These are phyloP conservation scores for Isochrysis galbana DNA, from an alignment of 78 protist species.

Conservation along the genomic window DNA sequence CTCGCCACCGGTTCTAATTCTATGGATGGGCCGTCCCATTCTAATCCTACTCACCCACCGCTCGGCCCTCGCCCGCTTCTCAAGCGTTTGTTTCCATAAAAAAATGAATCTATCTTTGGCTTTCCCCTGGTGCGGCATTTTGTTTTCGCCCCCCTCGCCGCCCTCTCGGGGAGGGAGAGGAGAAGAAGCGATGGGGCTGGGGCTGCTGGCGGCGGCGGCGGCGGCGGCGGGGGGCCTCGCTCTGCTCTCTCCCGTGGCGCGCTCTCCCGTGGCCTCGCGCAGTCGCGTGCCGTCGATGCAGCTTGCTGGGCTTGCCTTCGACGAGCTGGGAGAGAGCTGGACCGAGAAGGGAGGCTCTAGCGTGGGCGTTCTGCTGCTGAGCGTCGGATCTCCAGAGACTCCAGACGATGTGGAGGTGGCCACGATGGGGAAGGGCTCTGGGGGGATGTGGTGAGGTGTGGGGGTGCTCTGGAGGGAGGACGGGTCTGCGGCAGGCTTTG, in stretches of 20 bases:
- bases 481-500: not conserved
- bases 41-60: too few species aligned
- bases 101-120: too few species aligned
- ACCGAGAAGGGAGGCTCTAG: not conserved
- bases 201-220: too few species aligned
- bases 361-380: slow-evolving; percentile 7
- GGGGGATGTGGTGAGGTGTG: not conserved
- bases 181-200: too few species aligned
- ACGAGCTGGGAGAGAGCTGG: not conserved
- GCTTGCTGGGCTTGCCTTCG: not conserved
- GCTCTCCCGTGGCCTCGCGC: not conserved
- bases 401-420: slow-evolving; percentile 3
- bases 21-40: too few species aligned
- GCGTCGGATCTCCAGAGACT: not conserved
- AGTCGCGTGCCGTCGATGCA: not conserved
- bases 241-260: not conserved
- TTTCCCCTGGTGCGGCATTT: too few species aligned
- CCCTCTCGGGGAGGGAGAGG: too few species aligned
- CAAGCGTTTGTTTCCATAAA: too few species aligned
- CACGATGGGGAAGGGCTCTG: not conserved
- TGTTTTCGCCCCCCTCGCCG: too few species aligned
- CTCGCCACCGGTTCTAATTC: too few species aligned
- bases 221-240: too few species aligned
- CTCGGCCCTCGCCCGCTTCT: too few species aligned
- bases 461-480: not conserved